Conservation (phyloP, 1,284 basidiomycete genomes). For the Cryptococcus neoformans region DNA sequence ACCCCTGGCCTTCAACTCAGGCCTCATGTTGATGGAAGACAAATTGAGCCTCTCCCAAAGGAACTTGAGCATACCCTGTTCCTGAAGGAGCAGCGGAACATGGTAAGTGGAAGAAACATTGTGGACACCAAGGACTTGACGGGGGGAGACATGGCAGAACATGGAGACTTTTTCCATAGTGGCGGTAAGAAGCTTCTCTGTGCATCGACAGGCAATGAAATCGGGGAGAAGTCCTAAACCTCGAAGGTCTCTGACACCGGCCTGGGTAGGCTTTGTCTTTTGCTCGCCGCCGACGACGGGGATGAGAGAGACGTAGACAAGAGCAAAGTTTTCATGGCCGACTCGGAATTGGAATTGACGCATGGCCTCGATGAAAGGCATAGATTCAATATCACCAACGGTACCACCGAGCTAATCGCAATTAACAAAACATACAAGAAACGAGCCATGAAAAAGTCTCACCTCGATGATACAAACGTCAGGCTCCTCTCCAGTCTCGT, state of each 20-base stretch:
- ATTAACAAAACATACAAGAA: not conserved
- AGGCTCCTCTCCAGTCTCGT: conserved; percentile 88
- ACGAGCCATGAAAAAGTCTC: conserved; percentile 7
- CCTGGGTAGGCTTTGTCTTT: conserved; percentile 99
- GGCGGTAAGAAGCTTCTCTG: conserved; percentile 64
- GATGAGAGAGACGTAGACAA: conserved; percentile 97
- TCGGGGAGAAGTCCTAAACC: conserved; percentile 93
- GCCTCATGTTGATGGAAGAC: conserved; percentile 58
- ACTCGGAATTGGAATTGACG: conserved; percentile 75
- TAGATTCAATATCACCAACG: conserved; percentile 90
- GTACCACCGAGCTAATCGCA: conserved; percentile 82
- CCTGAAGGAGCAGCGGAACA: conserved; percentile 86
- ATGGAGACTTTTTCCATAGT: conserved; percentile 97
- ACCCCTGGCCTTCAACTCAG: conserved; percentile 62
- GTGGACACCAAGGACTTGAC: conserved; percentile 95
- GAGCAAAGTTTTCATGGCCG: conserved; percentile 93
- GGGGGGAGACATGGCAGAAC: conserved; percentile 95
- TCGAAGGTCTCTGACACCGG: conserved; percentile 89
- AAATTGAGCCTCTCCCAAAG: conserved; percentile 79
- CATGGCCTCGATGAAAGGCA: conserved; percentile 69
- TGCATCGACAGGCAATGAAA: conserved; percentile 89
- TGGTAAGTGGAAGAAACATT: conserved; percentile 98
- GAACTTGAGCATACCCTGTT: conserved; percentile 87
- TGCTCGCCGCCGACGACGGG: conserved; percentile 98
- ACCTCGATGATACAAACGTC: conserved; percentile 98